These are phyloP conservation scores for Globisporangium okanoganense DNA, from an alignment of 352 stramenopile genomes.

Conservation along the genomic window DNA sequence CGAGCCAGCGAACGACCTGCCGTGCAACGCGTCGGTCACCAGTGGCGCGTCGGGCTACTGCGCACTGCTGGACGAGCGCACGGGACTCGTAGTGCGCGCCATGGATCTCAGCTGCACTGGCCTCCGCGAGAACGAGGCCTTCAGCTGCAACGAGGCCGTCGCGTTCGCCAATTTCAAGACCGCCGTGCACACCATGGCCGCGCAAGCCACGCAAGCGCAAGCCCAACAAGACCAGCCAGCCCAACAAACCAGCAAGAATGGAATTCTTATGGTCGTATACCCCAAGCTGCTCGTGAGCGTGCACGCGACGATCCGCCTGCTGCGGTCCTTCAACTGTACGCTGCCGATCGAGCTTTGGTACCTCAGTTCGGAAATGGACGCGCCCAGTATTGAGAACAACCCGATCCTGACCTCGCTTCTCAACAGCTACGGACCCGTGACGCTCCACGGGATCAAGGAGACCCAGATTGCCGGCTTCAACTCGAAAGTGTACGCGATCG, in stretches of 20 bases:
- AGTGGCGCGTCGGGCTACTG: constrained; percentile 41
- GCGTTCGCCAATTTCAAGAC: constrained; percentile 27
- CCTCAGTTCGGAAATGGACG: constrained; percentile 25
- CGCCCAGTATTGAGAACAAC: constrained; percentile 16
- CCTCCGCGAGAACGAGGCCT: constrained; percentile 24
- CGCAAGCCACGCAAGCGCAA: constrained; percentile 11
- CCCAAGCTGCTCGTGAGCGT: constrained; percentile 44
- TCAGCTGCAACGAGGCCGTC: constrained; percentile 35
- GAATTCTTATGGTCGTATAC: constrained; percentile 58
- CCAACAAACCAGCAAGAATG: constrained; percentile 8
- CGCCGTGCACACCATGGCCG: constrained; percentile 20
- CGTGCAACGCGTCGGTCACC: constrained; percentile 23
- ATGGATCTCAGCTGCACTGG: constrained; percentile 32
- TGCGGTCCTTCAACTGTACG: constrained; percentile 30
- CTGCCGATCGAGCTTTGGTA: constrained; percentile 60
- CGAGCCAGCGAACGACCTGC: constrained; percentile 23
- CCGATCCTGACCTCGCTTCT: constrained; percentile 22
- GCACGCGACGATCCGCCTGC: constrained; percentile 31
- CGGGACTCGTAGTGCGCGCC: constrained; percentile 22
- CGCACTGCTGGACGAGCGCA: constrained; percentile 26
- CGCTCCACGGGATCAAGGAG: constrained; percentile 19
- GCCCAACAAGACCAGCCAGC: background rate
- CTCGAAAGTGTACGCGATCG: constrained; percentile 68
- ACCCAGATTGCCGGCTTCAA: constrained; percentile 33
- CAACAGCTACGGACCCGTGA: constrained; percentile 22